Evolutionary conservation across 352 stramenopile species (phyloP), one percentile per base, ranked within the genome.

Genomic region (Phytophthora fragariaefolia): DNA sequence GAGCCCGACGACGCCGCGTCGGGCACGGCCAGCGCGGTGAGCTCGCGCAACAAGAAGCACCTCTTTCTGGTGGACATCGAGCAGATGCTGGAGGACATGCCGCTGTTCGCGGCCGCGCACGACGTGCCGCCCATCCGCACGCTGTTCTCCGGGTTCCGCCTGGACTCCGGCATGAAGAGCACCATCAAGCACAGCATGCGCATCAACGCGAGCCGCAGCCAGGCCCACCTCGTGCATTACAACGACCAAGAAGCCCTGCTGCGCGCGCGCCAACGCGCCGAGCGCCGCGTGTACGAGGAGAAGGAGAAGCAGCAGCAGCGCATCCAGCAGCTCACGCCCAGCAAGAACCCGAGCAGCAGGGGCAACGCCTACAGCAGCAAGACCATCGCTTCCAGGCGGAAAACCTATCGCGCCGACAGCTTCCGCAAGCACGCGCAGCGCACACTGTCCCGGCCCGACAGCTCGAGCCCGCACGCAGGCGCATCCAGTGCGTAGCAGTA

Each of bases 151-250:
- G 82, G 79, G 10, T 90, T 93, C 24, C 81, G 85, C 13, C 63
- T 93, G 22, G 85, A 93, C 62, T 91, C 83, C 9, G 63, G 66
- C 38, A 93, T 91, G 81, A 93, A 93, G 63, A 87, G 70, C 62
- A 89, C 81, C 1, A 85, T 93, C 49, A 80, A 80, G 22, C 64
- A 77, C 58, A 93, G 83, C 63, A 92, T 93, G 83, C 85, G 83
- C 42, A 90, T 92, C 60, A 93, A 92, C 57, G 74, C 79, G 28
- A 87, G 80, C 26, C 83, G 85, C 42, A 90, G 76, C 38, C 74
- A 87, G n/a, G 81, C 83, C 17, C 82, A 93, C 46, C 66, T 90
- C 2, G 79, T 91, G 12, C 85, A 91, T 32, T 89, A 87, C 62
- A 83, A 87, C 23, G 85, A 91, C 38, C 71, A 83, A 47, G 62